Evolutionary conservation across 2,329 filamentous ascomycete genomes (phyloP).

Genomic region (Penicillium psychrosexuale): DNA sequence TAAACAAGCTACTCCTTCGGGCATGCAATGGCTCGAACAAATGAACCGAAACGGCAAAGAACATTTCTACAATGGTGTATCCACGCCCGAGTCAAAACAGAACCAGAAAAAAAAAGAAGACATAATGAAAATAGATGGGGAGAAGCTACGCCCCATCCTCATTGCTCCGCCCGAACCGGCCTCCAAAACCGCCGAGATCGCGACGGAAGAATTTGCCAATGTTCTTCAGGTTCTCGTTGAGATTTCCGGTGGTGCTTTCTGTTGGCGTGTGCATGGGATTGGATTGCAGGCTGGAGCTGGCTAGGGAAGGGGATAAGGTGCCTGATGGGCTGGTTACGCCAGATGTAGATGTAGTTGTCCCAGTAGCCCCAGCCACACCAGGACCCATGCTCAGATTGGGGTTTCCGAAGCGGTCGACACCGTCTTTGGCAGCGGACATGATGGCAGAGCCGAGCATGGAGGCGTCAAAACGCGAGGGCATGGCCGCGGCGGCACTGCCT

Average conservation of each 20-base stretch:
- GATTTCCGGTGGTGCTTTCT: conserved; percentile 58
- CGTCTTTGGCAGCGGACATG: conserved; percentile 82
- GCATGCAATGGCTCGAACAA: not conserved
- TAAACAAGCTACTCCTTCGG: not conserved
- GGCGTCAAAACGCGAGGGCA: conserved; percentile 69
- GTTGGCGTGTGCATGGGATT: conserved; percentile 21
- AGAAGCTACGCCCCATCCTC: conserved; percentile 17
- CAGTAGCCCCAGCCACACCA: conserved; percentile 31
- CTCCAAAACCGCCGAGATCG: conserved; percentile 74
- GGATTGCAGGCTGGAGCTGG: conserved; percentile 21
- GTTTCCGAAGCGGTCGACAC: conserved; percentile 72
- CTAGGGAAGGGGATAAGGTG: conserved; percentile 25
- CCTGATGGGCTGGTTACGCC: conserved; percentile 28
- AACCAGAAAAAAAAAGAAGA: not conserved
- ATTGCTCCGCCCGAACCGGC: conserved; percentile 58
- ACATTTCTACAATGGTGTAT: not conserved
- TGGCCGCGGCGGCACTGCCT: conserved; percentile 42
- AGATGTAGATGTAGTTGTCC: conserved; percentile 27
- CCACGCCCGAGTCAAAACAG: not conserved
- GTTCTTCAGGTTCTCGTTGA: conserved; percentile 92
- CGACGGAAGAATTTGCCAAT: conserved; percentile 95
- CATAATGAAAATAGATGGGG: not conserved
- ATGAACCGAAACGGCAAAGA: not conserved
- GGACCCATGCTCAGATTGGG: conserved; percentile 42
- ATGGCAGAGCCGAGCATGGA: conserved; percentile 80